Evolutionary conservation across 2,329 filamentous ascomycete genomes (phyloP).

Genomic region (Botrytis hyacinthi): DNA sequence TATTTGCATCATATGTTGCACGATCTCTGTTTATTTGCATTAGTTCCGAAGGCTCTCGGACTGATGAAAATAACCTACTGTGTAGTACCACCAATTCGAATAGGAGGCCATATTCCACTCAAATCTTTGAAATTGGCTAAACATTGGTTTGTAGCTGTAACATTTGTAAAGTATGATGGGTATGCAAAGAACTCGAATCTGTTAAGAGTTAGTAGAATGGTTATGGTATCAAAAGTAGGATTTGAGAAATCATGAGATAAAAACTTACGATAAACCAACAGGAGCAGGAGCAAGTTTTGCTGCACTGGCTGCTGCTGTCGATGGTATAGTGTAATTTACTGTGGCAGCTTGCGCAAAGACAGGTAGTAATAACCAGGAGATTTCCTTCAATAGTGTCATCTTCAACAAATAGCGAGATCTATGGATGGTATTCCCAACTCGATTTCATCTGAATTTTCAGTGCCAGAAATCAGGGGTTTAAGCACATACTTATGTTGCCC

Average conservation of each 20-base stretch:
- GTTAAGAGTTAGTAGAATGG: background rate
- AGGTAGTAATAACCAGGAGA: constrained; percentile 2
- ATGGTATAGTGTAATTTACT: constrained; percentile 30
- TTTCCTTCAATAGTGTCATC: background rate
- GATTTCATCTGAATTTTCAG: background rate
- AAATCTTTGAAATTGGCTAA: constrained; percentile 51
- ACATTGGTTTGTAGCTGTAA: constrained; percentile 51
- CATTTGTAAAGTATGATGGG: constrained; percentile 53
- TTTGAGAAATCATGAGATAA: background rate
- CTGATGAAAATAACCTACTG: constrained; percentile 40
- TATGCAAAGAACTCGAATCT: constrained; percentile 58
- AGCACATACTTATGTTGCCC: background rate
- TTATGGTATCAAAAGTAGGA: background rate
- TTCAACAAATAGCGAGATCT: background rate
- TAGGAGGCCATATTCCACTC: constrained; percentile 51
- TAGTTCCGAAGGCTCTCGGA: background rate
- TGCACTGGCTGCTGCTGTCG: constrained; percentile 27
- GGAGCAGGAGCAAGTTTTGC: constrained; percentile 42
- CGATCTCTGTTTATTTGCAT: constrained; percentile 43
- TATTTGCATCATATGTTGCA: constrained; percentile 49
- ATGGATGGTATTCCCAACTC: background rate
- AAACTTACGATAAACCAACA: constrained; percentile 47
- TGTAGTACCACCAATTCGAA: constrained; percentile 58
- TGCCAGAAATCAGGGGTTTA: background rate
- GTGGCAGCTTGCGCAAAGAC: constrained; percentile 7